Evolutionary conservation across 2,329 filamentous ascomycete species (phyloP).

Genomic region (Pseudocercospora macadamiae): DNA sequence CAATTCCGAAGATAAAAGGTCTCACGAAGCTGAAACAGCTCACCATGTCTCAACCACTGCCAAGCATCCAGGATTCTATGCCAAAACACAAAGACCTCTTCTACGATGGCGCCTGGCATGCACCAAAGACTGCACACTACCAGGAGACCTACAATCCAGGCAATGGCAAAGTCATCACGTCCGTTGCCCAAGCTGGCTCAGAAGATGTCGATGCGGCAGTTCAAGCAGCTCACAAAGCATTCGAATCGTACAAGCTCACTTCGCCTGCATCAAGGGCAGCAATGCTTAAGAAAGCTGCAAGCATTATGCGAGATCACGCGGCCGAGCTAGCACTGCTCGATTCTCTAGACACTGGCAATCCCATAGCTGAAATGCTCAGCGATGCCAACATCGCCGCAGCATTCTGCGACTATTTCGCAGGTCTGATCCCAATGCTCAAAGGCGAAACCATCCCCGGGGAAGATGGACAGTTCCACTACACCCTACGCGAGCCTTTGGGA

Average conservation of each 20-base stretch:
- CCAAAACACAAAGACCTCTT: conserved; percentile 30
- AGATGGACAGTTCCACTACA: conserved; percentile 31
- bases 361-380: conserved; percentile 30
- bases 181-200: conserved; percentile 27
- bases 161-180: conserved; percentile 30
- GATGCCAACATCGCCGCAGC: conserved; percentile 31
- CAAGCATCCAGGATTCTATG: conserved; percentile 18
- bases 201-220: conserved; percentile 31
- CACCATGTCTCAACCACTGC: conserved; percentile 13
- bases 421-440: conserved; percentile 32
- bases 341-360: conserved; percentile 30
- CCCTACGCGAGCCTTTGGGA: conserved; percentile 56
- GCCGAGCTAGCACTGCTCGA: conserved; percentile 26
- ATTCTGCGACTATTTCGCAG: conserved; percentile 32
- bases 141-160: conserved; percentile 32
- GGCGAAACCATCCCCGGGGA: conserved; percentile 31
- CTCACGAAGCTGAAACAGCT: too few relatives aligned
- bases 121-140: conserved; percentile 22
- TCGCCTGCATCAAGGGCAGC: conserved; percentile 23
- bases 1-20: too few relatives aligned
- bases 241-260: conserved; percentile 20
- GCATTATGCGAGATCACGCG: conserved; percentile 20
- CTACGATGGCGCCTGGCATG: conserved; percentile 32
- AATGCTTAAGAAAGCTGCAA: conserved; percentile 51
- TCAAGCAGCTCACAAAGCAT: conserved; percentile 30